Conservation (phyloP, 768 basidiomycete species). For the Lactarius pseudohatsudake region DNA sequence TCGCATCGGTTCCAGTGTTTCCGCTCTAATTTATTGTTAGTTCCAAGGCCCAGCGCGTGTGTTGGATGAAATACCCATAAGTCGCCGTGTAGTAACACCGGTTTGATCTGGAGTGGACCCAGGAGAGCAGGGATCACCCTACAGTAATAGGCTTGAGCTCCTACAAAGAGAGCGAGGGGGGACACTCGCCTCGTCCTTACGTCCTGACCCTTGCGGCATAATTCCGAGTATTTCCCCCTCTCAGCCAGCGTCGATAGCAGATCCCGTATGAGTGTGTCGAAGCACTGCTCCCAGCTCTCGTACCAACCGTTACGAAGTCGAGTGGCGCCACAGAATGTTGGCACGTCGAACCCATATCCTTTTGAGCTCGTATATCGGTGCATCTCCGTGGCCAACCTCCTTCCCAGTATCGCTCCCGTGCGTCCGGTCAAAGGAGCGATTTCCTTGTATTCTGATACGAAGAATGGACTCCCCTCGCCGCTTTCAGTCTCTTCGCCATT, state of each 20-base stretch:
- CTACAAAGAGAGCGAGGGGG: neutral
- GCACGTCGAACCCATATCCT: constrained; percentile 69
- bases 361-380: constrained; percentile 53
- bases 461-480: constrained; percentile 50
- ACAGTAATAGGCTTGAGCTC: neutral
- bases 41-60: neutral
- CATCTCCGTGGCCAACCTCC: constrained; percentile 64
- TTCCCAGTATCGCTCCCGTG: constrained; percentile 53
- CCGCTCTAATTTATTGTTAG: constrained; percentile 52
- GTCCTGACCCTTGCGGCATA: constrained; percentile 53
- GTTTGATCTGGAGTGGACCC: constrained; percentile 53
- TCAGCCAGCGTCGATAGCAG: constrained; percentile 48
- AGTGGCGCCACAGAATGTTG: constrained; percentile 77
- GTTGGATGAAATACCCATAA: constrained; percentile 58
- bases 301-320: constrained; percentile 72
- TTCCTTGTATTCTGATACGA: constrained; percentile 74
- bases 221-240: constrained; percentile 43
- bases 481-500: constrained; percentile 34
- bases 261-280: constrained; percentile 57
- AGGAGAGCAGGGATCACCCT: constrained; percentile 78
- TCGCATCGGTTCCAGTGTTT: constrained; percentile 61
- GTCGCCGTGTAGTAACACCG: constrained; percentile 76
- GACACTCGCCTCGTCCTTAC: constrained; percentile 45
- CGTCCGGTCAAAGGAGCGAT: constrained; percentile 47
- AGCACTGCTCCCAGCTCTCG: constrained; percentile 70